Evolutionary conservation across 345 rosid genomes (phyloP), one percentile per base, ranked within the genome.

Genomic region (Melaleuca quinquenervia): DNA sequence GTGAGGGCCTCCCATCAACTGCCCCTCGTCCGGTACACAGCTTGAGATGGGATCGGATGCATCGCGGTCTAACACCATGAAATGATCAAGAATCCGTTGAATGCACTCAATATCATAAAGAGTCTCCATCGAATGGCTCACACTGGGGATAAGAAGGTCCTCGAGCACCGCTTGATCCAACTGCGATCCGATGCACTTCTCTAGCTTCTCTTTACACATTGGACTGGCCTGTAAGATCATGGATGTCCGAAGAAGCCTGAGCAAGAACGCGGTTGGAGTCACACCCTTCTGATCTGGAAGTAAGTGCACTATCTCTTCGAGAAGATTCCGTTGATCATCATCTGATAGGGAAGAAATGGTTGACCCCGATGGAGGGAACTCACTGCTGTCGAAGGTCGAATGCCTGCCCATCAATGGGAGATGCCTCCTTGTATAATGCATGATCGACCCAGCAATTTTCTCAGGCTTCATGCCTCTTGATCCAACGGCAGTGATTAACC

Each of bases 101-200:
- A 95, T 93, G 84, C 98, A 97, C 88, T 96, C 98, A 1, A 91
- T 90, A 85, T 95, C 98, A 44, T 97, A 96, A n/a, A 97, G 95
- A 24, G 98, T 95, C 56, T 97, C 98, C 52, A 85, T 89, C 6
- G 95, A 92, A 86, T 94, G 94, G 55, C 95, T 95, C 84, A 88
- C 88, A 83, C 91, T 97, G n/a, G 98, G 99, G 86, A 96, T 95
- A 80, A 97, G 88, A 64, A 97, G 91, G 87, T 97, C 99, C 88
- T 95, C 96, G 44, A 97, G 91, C 88, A 93, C 89, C 55, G 98
- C 97, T 85, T 94, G 90, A 41, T 96, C 97, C 90, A 97, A 64
- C 91, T 96, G 95, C 16, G 84, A 90, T 12, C 99, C 99, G 5
- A 95, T 89, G 88, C 84, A 85, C 84, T 90, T 97, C 94, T 97